phyloP scores from a whole-genome alignment of 2,329 filamentous ascomycete genomes.

The Fusarium goolgardi region DNA sequence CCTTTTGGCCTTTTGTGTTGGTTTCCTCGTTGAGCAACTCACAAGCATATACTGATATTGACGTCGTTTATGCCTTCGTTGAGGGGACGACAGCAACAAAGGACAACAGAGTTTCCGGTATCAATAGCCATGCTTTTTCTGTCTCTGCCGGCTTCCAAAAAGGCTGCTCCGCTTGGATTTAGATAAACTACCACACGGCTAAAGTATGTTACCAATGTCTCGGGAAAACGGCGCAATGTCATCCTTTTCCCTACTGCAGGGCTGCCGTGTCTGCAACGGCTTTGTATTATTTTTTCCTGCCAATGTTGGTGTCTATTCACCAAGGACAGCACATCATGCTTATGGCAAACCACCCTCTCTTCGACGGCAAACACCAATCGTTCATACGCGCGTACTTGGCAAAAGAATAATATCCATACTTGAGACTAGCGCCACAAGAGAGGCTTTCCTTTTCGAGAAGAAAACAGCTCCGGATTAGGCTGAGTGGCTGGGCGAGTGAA shows the following conservation, averaged over 20 bases:
- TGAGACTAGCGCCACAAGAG: slow-evolving; percentile 5
- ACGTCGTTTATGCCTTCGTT: not conserved
- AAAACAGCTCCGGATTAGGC: slow-evolving; percentile 14
- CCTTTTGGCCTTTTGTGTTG: not conserved
- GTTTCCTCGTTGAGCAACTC: not conserved
- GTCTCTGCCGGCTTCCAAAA: not conserved
- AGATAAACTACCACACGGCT: not conserved
- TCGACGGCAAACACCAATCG: not conserved
- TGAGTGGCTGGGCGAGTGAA: not conserved
- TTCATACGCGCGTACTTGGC: slow-evolving; percentile 6
- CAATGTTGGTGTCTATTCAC: not conserved
- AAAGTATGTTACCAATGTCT: not conserved
- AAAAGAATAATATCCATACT: not conserved
- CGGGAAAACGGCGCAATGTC: not conserved
- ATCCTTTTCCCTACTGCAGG: not conserved
- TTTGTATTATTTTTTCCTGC: not conserved
- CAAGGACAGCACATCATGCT: not conserved
- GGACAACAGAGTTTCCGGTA: too few relatives aligned
- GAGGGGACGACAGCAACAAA: not conserved
- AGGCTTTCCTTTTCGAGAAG: not conserved
- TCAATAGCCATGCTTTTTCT: not conserved
- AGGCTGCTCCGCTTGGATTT: not conserved
- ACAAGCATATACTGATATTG: not conserved
- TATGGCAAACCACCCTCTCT: not conserved
- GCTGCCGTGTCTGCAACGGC: not conserved